phyloP scores from a whole-genome alignment of 441 rosid species.

The Erysimum pusillum region DNA sequence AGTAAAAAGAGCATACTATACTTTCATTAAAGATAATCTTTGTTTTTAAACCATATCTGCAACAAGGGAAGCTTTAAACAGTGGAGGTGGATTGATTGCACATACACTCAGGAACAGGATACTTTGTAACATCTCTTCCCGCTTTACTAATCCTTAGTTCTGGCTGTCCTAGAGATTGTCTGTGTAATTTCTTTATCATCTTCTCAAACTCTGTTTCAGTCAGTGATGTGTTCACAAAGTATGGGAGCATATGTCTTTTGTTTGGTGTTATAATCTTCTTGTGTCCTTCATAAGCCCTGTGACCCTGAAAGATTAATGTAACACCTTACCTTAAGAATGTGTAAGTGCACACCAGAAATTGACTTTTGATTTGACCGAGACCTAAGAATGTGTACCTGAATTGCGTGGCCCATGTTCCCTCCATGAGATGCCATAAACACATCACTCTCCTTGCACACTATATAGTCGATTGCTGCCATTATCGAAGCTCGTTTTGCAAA shows the following conservation, averaged over 20 bases:
- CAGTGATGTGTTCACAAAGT: slow-evolving; percentile 74
- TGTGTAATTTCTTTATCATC: slow-evolving; percentile 73
- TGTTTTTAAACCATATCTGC: slow-evolving; percentile 21
- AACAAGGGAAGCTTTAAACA: neutral
- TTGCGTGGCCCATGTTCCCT: slow-evolving; percentile 96
- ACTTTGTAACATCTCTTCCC: slow-evolving; percentile 87
- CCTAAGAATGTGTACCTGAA: slow-evolving; percentile 64
- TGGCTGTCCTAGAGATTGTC: slow-evolving; percentile 87
- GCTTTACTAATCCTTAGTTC: slow-evolving; percentile 71
- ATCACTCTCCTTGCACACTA: slow-evolving; percentile 80
- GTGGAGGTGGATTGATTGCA: slow-evolving; percentile 54
- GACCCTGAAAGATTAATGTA: slow-evolving; percentile 64
- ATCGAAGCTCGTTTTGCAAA: slow-evolving; percentile 77
- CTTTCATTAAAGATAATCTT: neutral
- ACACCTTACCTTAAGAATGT: slow-evolving; percentile 1
- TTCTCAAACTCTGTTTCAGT: slow-evolving; percentile 70
- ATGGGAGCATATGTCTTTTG: slow-evolving; percentile 91
- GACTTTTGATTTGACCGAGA: neutral
- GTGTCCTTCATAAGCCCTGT: slow-evolving; percentile 91
- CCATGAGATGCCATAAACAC: slow-evolving; percentile 98
- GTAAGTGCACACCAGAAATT: neutral
- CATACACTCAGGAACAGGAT: slow-evolving; percentile 89
- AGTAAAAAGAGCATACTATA: slow-evolving; percentile 9
- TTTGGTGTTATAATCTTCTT: slow-evolving; percentile 88
- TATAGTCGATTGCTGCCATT: slow-evolving; percentile 88